Base-by-base conservation (phyloP, 75 land plant genomes). In the Ceratopteris richardii region DNA sequence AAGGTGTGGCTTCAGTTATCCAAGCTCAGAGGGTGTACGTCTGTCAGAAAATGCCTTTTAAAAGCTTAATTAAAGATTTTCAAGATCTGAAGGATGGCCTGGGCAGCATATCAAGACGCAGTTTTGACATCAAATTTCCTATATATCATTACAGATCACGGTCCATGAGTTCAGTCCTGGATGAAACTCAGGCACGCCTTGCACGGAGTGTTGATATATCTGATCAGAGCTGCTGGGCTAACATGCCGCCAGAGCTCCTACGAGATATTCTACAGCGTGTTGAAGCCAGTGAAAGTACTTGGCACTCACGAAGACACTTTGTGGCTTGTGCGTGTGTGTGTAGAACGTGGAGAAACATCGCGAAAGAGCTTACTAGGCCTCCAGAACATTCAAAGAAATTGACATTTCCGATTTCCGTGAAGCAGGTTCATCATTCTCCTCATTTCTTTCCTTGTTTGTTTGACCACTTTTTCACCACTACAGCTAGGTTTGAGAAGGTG, bases 261-360 rank as follows among this genome's bases (percentile, higher is more conserved):
- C 22, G 77, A 26, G 82, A 79, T 54, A 53, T 81, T 23, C 62
- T 81, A 4, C 66, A 53, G 64, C 51, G 84, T 30, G 69, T 81
- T 51, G 84, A 81, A 63, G 63, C 60, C n/a, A 69, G 70, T 28
- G 74, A 81, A 60, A 52, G 42, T 22, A 18, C 51, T 16, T 81
- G 77, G 77, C 84, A 77, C 3, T 31, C 54, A 20, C 65, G 78
- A 7, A 59, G 63, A 44, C 31, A 78, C 31, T 77, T 81, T 30
- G 78, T 81, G 25, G 73, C 82, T 6, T 81, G 82, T 60, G 84
- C 77, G 36, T 31, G 72, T 27, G 84, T 81, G 1, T 81, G 84
- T 44, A 76, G 68, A 67, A 66, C 61, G 22, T 72, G 80, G 82
- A 52, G 79, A 44, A 57, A 84, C 19, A 66, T 82, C 46, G 66